Percentiles rank a stretch among this genome's conserved stretches.
Evolutionary conservation across 2,329 filamentous ascomycete genomes (phyloP).

Genomic region (Triangularia setosa): DNA sequence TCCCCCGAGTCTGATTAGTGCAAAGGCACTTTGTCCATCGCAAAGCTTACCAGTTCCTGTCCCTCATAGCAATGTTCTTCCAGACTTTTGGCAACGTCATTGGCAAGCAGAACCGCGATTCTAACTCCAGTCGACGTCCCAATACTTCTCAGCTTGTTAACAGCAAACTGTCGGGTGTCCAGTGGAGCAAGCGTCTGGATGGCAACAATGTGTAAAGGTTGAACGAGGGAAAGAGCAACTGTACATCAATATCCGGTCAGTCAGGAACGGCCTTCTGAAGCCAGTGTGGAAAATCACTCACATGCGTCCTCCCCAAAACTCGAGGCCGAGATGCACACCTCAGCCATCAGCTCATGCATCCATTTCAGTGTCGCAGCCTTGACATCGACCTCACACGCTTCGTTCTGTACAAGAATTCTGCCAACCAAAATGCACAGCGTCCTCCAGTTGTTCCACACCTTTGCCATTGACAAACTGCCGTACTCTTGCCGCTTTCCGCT

Average conservation of each 20-base stretch:
- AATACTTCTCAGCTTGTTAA: background rate
- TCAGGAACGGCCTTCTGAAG: background rate
- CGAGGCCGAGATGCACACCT: background rate
- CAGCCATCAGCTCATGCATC: background rate
- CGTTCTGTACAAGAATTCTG: background rate
- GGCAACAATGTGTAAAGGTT: background rate
- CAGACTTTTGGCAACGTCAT: background rate
- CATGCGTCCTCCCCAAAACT: background rate
- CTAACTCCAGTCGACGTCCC: background rate
- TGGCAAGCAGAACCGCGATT: background rate
- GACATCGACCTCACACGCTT: background rate
- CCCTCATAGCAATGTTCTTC: background rate
- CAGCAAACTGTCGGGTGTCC: background rate
- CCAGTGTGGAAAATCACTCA: background rate
- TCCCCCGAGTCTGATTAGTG: too few species aligned
- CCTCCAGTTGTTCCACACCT: background rate
- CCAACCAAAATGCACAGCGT: background rate
- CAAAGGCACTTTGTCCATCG: too few species aligned
- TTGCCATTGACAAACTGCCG: background rate
- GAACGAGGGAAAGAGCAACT: background rate
- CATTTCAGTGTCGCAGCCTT: background rate
- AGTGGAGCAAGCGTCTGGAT: background rate
- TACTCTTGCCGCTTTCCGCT: background rate
- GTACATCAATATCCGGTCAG: background rate
- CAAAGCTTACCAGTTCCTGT: too few species aligned